phyloP scores from a whole-genome alignment of 345 rosid genomes.

The Isatis tinctoria region DNA sequence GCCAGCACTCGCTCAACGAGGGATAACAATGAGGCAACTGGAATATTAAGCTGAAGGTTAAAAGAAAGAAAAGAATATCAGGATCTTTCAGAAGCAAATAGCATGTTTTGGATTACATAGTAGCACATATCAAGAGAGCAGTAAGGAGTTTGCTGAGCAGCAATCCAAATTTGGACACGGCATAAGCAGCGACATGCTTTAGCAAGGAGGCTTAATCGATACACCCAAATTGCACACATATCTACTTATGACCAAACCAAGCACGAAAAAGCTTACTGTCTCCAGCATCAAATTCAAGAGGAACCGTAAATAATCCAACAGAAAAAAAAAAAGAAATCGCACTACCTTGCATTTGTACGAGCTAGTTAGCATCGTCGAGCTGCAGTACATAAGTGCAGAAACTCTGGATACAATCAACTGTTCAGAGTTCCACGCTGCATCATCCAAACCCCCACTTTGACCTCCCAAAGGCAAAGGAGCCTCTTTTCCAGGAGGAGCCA shows the following conservation, averaged over 20 bases:
- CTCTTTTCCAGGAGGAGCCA: constrained; percentile 70
- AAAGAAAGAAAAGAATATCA: constrained; percentile 20
- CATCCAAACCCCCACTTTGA: constrained; percentile 38
- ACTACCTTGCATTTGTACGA: constrained; percentile 75
- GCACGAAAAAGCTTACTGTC: background rate
- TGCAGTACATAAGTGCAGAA: constrained; percentile 54
- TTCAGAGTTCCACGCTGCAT: constrained; percentile 46
- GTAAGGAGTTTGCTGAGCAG: background rate
- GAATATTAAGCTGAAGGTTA: constrained; percentile 50
- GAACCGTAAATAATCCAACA: too few species aligned
- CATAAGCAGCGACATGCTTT: background rate
- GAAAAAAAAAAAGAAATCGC: too few species aligned
- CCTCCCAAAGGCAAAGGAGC: constrained; percentile 69
- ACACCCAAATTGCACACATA: too few species aligned
- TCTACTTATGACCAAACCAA: background rate
- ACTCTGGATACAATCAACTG: constrained; percentile 41
- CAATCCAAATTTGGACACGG: background rate
- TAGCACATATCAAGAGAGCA: background rate
- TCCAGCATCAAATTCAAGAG: background rate
- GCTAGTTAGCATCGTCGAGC: constrained; percentile 62
- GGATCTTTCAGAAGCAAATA: constrained; percentile 2
- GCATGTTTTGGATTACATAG: background rate
- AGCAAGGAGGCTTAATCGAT: too few species aligned
- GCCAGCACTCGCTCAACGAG: constrained; percentile 76
- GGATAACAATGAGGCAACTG: constrained; percentile 56